A percentile compares a stretch with the other conserved stretches of the same genome.
Conservation (phyloP, 345 rosid genomes). For the Punica granatum region DNA sequence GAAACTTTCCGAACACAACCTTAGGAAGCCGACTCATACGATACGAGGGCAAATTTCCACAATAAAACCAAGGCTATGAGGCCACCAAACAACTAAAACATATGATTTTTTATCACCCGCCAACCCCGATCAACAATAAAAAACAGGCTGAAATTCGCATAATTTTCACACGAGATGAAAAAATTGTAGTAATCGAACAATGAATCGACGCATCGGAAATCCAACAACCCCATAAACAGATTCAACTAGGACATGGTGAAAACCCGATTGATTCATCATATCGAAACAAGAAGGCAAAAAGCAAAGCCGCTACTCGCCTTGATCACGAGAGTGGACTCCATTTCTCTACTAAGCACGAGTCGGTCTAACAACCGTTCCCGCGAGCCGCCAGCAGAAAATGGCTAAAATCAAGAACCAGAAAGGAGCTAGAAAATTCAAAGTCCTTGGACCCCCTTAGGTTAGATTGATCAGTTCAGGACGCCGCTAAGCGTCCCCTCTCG, state of each 20-base stretch:
- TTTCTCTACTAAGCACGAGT: background rate
- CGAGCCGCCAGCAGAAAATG: slow-evolving; percentile 14
- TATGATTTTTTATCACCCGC: background rate
- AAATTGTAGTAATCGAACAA: too few species aligned
- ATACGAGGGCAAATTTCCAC: background rate
- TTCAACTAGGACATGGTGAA: background rate
- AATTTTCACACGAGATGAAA: background rate
- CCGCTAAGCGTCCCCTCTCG: slow-evolving; percentile 14
- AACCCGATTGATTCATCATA: background rate
- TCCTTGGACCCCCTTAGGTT: too few species aligned
- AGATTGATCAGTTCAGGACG: background rate
- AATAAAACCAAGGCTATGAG: background rate
- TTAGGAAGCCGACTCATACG: background rate
- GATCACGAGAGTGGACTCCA: slow-evolving; percentile 19
- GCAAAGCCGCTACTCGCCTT: slow-evolving; percentile 14
- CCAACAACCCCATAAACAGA: background rate
- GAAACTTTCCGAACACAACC: too few species aligned
- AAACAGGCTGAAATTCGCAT: background rate
- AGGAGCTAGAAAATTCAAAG: background rate
- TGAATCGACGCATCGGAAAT: background rate
- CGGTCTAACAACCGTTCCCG: slow-evolving; percentile 12
- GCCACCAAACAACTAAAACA: background rate
- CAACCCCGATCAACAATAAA: background rate
- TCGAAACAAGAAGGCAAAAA: background rate
- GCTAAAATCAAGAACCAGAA: too few species aligned